phyloP scores from a whole-genome alignment of 2,329 filamentous ascomycete species.

The Botrytis medusae region DNA sequence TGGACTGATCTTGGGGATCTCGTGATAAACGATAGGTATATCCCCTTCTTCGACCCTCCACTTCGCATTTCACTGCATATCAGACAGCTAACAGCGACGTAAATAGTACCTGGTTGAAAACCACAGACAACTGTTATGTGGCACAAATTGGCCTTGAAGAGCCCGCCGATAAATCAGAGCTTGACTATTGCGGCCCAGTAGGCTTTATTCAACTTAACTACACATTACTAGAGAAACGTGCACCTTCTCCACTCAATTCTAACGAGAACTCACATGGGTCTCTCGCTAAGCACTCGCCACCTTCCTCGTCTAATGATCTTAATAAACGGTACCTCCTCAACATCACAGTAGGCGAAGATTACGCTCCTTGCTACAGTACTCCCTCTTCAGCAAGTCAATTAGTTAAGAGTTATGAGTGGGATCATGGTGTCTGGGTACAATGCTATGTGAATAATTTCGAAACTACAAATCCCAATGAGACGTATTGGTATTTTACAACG shows the following conservation, averaged over 20 bases:
- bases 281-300: not conserved
- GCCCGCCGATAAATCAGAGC: conserved; percentile 22
- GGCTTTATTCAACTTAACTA: conserved; percentile 30
- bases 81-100: conserved; percentile 10
- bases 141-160: conserved; percentile 25
- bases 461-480: conserved; percentile 15
- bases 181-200: conserved; percentile 32
- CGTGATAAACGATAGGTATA: conserved; percentile 27
- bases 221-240: conserved; percentile 5
- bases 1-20: conserved; percentile 27
- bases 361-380: conserved; percentile 25
- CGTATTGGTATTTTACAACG: conserved; percentile 29
- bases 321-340: conserved; percentile 26
- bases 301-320: not conserved
- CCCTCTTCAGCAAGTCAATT: conserved; percentile 11
- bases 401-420: conserved; percentile 6
- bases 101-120: conserved; percentile 29
- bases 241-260: not conserved
- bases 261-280: not conserved
- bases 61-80: not conserved
- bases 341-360: conserved; percentile 30
- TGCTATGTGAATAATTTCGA: not conserved
- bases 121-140: conserved; percentile 30
- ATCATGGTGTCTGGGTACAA: conserved; percentile 17
- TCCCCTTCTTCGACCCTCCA: not conserved